phyloP scores from a whole-genome alignment of 441 rosid genomes.

The Breynia disticha region DNA sequence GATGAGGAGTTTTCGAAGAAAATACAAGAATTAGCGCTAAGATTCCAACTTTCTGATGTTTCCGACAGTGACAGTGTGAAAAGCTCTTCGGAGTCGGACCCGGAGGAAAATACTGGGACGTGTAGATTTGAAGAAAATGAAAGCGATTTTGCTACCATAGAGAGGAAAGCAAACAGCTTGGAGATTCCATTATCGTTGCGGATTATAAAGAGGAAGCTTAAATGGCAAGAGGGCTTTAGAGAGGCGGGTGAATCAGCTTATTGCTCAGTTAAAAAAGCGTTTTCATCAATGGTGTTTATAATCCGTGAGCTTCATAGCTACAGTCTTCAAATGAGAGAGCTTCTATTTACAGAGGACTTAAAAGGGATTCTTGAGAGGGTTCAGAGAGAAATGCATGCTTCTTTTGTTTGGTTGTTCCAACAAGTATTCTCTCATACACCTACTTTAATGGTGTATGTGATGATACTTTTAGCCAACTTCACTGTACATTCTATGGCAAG shows the following conservation, averaged over 20 bases:
- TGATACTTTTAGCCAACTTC: constrained; percentile 76
- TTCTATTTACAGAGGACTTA: constrained; percentile 53
- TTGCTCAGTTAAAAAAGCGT: constrained; percentile 71
- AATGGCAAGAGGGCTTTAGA: constrained; percentile 51
- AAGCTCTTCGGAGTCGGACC: constrained; percentile 13
- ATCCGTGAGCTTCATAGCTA: constrained; percentile 71
- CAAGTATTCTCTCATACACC: constrained; percentile 89
- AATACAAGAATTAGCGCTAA: constrained; percentile 47
- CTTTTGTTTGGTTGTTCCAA: constrained; percentile 90
- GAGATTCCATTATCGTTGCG: constrained; percentile 76
- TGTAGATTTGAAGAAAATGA: neutral
- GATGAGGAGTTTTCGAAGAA: constrained; percentile 61
- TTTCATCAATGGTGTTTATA: constrained; percentile 87
- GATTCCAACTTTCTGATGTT: constrained; percentile 42
- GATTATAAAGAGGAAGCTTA: constrained; percentile 61
- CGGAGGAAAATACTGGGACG: neutral
- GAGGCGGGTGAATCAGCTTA: constrained; percentile 62
- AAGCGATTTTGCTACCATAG: constrained; percentile 22
- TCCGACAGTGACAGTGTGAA: constrained; percentile 6
- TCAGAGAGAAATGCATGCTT: constrained; percentile 64
- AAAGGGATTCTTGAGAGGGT: constrained; percentile 64
- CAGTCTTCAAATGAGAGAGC: constrained; percentile 65
- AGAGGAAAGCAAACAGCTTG: constrained; percentile 78
- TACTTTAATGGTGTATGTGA: constrained; percentile 77
- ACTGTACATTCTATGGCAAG: constrained; percentile 60